Percentiles rank a stretch among this genome's conserved stretches.
Conservation (phyloP, 495 filamentous ascomycete genomes). For the Staphylotrichum longicolle region DNA sequence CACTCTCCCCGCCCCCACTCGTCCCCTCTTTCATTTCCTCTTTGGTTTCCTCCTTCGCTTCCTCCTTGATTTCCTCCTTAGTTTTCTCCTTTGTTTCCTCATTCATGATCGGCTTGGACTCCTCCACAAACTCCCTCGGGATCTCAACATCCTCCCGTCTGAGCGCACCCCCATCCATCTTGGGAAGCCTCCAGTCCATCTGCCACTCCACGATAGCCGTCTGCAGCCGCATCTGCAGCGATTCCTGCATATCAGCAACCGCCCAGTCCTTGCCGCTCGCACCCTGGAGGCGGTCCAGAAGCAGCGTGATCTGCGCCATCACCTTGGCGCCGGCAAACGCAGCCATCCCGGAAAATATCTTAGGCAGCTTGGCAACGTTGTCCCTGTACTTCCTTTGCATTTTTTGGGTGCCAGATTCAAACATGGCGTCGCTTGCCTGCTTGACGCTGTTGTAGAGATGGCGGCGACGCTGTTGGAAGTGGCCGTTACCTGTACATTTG, state of each 20-base stretch:
- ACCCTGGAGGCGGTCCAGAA: background rate
- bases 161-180: background rate
- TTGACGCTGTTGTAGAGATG: background rate
- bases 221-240: conserved; percentile 1
- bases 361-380: conserved; percentile 34
- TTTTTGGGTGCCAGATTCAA: background rate
- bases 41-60: too few relatives aligned
- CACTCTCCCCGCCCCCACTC: too few relatives aligned
- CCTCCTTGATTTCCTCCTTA: too few relatives aligned
- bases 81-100: background rate
- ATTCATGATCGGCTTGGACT: background rate
- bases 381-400: background rate
- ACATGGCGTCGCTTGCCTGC: background rate
- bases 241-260: background rate
- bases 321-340: background rate
- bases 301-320: background rate
- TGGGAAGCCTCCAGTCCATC: background rate
- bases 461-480: conserved; percentile 1
- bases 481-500: background rate
- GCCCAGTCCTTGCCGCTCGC: conserved; percentile 2
- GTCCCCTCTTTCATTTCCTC: too few relatives aligned
- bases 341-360: background rate
- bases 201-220: background rate
- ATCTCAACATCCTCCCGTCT: background rate
- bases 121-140: background rate